Evolutionary conservation across 257 asterid genomes (phyloP).

Genomic region (Nicotiana noctiflora): DNA sequence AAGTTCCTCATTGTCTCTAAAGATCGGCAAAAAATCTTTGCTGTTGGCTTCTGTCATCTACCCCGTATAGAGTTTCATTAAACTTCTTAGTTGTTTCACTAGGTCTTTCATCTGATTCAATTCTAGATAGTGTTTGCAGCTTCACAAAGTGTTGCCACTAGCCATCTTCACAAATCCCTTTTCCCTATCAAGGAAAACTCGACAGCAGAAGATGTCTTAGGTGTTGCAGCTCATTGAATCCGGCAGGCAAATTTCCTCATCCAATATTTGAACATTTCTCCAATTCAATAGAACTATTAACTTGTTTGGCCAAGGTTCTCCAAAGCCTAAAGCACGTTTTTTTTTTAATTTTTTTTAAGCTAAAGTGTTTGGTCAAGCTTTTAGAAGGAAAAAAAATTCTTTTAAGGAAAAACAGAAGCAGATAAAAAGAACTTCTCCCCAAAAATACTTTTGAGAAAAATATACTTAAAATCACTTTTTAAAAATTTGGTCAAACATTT

Average conservation of each 20-base stretch:
- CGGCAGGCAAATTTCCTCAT: constrained; percentile 19
- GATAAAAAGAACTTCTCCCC: too few species aligned
- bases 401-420: too few species aligned
- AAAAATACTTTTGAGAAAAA: too few species aligned
- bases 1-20: constrained; percentile 15
- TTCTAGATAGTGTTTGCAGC: constrained; percentile 18
- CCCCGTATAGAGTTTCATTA: constrained; percentile 16
- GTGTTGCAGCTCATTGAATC: constrained; percentile 17
- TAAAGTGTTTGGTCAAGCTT: too few species aligned
- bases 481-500: too few species aligned
- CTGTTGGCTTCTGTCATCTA: constrained; percentile 13
- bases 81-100: constrained; percentile 1
- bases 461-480: too few species aligned
- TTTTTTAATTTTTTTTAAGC: too few species aligned
- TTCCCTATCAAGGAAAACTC: constrained; percentile 11
- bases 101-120: constrained; percentile 17
- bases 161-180: constrained; percentile 15
- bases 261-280: constrained; percentile 18
- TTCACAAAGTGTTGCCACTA: constrained; percentile 6
- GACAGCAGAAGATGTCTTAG: constrained; percentile 23
- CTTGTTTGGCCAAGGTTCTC: too few species aligned
- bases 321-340: too few species aligned
- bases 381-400: too few species aligned
- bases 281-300: not conserved
- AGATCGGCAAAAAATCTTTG: constrained; percentile 16